Conservation (phyloP, 2,329 filamentous ascomycete genomes). For the Graphilbum fragrans region DNA sequence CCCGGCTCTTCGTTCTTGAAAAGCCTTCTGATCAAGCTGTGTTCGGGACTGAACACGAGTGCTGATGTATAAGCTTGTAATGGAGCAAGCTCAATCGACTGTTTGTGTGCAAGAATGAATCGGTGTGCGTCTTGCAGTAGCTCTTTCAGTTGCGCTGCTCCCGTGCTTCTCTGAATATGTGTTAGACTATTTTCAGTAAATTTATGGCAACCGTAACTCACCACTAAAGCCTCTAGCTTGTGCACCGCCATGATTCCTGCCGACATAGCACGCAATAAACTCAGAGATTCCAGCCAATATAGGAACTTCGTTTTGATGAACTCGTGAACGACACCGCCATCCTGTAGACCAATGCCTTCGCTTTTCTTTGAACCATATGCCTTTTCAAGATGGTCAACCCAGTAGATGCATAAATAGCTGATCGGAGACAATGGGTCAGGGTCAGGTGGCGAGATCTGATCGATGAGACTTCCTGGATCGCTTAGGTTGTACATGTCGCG, state of each 20-base stretch:
- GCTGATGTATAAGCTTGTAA: constrained; percentile 22
- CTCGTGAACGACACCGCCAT: constrained; percentile 13
- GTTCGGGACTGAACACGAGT: constrained; percentile 18
- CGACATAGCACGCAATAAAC: constrained; percentile 16
- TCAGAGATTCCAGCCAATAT: constrained; percentile 30
- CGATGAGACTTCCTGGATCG: constrained; percentile 12
- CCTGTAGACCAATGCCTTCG: constrained; percentile 8
- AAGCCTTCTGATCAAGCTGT: constrained; percentile 11
- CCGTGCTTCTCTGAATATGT: neutral
- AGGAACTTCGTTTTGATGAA: constrained; percentile 25
- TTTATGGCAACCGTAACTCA: neutral
- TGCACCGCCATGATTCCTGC: constrained; percentile 13
- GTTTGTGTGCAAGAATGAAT: constrained; percentile 15
- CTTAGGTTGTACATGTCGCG: constrained; percentile 23
- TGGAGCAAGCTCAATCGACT: constrained; percentile 15
- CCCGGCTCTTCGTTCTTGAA: constrained; percentile 9
- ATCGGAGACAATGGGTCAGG: constrained; percentile 15
- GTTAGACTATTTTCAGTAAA: no score
- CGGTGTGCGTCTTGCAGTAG: constrained; percentile 17
- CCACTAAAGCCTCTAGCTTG: constrained; percentile 8
- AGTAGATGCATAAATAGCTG: constrained; percentile 21
- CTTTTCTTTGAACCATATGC: neutral
- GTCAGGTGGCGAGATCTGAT: constrained; percentile 10
- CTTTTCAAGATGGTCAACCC: constrained; percentile 20
- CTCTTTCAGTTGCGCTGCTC: neutral